Conservation (phyloP, 805 yeast genomes). For the Pichia exigua region DNA sequence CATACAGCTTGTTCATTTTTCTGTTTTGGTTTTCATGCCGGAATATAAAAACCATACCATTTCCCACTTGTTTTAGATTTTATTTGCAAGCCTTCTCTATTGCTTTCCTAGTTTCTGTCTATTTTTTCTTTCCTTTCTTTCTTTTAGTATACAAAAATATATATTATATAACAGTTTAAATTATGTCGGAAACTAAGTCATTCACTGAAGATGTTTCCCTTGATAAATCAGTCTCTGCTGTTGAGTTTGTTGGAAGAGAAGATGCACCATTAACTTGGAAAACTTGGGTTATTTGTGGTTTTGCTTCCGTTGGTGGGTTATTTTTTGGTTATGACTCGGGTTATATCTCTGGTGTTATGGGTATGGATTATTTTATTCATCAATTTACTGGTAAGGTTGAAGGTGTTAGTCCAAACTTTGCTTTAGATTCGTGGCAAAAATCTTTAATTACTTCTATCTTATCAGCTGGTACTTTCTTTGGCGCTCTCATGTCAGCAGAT, state of each 20-base stretch:
- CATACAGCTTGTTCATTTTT: too few relatives aligned
- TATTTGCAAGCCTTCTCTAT: too few relatives aligned
- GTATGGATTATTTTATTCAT: slow-evolving; percentile 42
- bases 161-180: neutral
- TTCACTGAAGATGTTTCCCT: neutral
- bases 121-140: neutral
- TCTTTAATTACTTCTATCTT: slow-evolving; percentile 62
- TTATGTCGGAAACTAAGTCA: neutral
- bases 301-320: slow-evolving; percentile 63
- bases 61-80: neutral
- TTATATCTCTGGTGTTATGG: slow-evolving; percentile 57
- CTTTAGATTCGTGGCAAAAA: slow-evolving; percentile 25
- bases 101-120: too few relatives aligned
- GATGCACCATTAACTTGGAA: slow-evolving; percentile 32
- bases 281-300: slow-evolving; percentile 38
- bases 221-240: neutral
- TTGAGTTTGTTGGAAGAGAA: slow-evolving; percentile 13
- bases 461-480: slow-evolving; percentile 64
- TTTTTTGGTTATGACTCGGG: slow-evolving; percentile 67
- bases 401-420: slow-evolving; percentile 15
- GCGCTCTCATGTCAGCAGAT: slow-evolving; percentile 57
- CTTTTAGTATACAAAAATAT: neutral
- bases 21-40: too few relatives aligned
- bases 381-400: slow-evolving; percentile 27
- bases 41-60: too few relatives aligned